Conservation (phyloP, 768 basidiomycete genomes). For the Boletus edulis region DNA sequence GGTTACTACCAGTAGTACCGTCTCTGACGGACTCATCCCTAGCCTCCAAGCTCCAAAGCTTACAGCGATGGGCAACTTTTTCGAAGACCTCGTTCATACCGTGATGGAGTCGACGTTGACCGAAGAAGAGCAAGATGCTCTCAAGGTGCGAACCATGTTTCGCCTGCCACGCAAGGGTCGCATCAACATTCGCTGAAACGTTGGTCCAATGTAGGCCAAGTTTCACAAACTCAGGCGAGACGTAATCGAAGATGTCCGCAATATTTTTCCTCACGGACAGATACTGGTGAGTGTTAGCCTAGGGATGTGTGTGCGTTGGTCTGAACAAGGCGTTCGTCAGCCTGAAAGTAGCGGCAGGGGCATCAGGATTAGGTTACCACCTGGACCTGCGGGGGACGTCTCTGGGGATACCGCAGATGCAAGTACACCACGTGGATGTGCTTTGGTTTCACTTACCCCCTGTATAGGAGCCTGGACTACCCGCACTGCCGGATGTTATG, state of each 20-base stretch:
- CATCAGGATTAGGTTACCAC: conserved; percentile 21
- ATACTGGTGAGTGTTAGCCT: conserved; percentile 19
- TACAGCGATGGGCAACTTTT: conserved; percentile 26
- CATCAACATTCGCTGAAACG: not conserved
- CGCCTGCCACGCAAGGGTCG: too few species aligned
- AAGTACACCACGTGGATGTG: not conserved
- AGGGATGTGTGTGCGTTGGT: not conserved
- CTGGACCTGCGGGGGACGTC: conserved; percentile 7
- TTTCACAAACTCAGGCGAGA: conserved; percentile 30
- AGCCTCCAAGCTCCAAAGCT: not conserved
- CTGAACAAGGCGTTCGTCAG: conserved; percentile 3
- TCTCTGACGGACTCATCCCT: not conserved
- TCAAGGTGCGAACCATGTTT: conserved; percentile 15
- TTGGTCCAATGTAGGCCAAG: conserved; percentile 19
- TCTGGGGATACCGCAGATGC: conserved; percentile 3
- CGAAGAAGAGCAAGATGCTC: conserved; percentile 21
- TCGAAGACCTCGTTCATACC: conserved; percentile 27
- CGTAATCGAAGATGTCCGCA: conserved; percentile 27
- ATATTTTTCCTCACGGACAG: conserved; percentile 28
- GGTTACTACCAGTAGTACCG: not conserved
- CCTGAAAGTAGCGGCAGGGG: conserved; percentile 25
- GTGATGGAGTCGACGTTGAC: conserved; percentile 21
- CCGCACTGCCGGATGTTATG: conserved; percentile 26
- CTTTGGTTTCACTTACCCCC: not conserved
- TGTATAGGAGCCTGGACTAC: conserved; percentile 13